Evolutionary conservation across 805 yeast species (phyloP).

Genomic region (Sugiyamaella lignohabitans): DNA sequence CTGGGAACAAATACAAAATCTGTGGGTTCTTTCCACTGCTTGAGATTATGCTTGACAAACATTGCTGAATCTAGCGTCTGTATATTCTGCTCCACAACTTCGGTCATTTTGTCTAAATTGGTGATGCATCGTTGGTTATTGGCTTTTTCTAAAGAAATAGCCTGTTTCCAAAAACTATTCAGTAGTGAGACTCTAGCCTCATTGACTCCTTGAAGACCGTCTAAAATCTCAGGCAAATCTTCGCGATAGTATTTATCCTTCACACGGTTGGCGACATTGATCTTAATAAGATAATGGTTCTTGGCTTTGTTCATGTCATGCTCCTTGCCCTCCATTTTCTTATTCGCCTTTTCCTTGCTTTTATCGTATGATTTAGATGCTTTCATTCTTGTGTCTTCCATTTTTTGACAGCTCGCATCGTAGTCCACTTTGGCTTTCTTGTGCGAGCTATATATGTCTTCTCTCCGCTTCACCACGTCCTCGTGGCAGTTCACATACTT

Average conservation of each 20-base stretch:
- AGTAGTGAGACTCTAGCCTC: constrained; percentile 68
- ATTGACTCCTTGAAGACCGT: constrained; percentile 73
- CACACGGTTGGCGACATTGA: constrained; percentile 79
- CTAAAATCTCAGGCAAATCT: constrained; percentile 86
- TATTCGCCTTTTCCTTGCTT: constrained; percentile 35
- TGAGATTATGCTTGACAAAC: constrained; percentile 83
- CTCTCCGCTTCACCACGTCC: constrained; percentile 45
- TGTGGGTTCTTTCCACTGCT: constrained; percentile 73
- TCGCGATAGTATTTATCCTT: constrained; percentile 91
- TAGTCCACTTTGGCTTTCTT: constrained; percentile 66
- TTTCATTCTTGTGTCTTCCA: constrained; percentile 76
- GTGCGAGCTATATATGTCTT: constrained; percentile 48
- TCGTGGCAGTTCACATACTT: constrained; percentile 55
- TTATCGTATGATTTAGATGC: constrained; percentile 42
- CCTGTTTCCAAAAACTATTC: constrained; percentile 61
- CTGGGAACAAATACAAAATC: constrained; percentile 85
- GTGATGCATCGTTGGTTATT: constrained; percentile 39
- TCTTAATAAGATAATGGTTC: constrained; percentile 71
- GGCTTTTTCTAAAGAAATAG: constrained; percentile 54
- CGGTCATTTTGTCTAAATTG: constrained; percentile 45
- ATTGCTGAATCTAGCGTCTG: constrained; percentile 76
- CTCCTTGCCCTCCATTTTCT: constrained; percentile 54
- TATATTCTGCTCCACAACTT: constrained; percentile 58
- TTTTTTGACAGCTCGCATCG: constrained; percentile 69
- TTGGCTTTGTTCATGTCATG: constrained; percentile 83